These are phyloP conservation scores for Hypoxylon intermedium DNA, from an alignment of 495 filamentous ascomycete genomes.

Conservation along the genomic window DNA sequence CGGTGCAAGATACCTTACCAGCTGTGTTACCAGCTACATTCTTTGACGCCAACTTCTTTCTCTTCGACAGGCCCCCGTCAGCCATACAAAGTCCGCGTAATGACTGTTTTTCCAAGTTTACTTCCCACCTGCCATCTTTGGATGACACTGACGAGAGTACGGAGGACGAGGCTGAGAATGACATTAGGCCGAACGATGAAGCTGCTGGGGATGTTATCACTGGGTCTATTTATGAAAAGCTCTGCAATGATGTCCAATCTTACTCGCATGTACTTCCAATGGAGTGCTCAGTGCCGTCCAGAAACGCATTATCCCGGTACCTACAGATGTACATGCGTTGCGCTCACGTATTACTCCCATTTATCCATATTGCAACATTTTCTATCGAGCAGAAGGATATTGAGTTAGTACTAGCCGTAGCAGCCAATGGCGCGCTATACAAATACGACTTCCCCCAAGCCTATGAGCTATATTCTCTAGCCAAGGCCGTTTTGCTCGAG, in stretches of 20 bases:
- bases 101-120: slow-evolving; percentile 24
- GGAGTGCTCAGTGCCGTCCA: slow-evolving; percentile 56
- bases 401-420: slow-evolving; percentile 56
- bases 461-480: slow-evolving; percentile 54
- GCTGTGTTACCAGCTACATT: slow-evolving; percentile 10
- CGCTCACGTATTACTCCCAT: slow-evolving; percentile 58
- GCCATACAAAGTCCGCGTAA: slow-evolving; percentile 40
- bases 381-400: slow-evolving; percentile 54
- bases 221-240: slow-evolving; percentile 55
- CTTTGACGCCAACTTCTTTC: slow-evolving; percentile 4
- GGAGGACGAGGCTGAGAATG: neutral
- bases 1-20: slow-evolving; percentile 11
- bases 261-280: slow-evolving; percentile 59
- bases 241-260: slow-evolving; percentile 56
- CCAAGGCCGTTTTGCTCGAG: slow-evolving; percentile 57
- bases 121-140: slow-evolving; percentile 22
- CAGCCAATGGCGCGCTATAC: slow-evolving; percentile 59
- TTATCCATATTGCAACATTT: slow-evolving; percentile 58
- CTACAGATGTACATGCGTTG: slow-evolving; percentile 60
- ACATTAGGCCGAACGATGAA: neutral
- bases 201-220: slow-evolving; percentile 42
- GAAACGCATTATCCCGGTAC: slow-evolving; percentile 55
- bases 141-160: slow-evolving; percentile 5
- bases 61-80: neutral
- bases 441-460: slow-evolving; percentile 59